Base-by-base conservation (phyloP, 306 rosid species). In the Erythrophleum fordii region DNA sequence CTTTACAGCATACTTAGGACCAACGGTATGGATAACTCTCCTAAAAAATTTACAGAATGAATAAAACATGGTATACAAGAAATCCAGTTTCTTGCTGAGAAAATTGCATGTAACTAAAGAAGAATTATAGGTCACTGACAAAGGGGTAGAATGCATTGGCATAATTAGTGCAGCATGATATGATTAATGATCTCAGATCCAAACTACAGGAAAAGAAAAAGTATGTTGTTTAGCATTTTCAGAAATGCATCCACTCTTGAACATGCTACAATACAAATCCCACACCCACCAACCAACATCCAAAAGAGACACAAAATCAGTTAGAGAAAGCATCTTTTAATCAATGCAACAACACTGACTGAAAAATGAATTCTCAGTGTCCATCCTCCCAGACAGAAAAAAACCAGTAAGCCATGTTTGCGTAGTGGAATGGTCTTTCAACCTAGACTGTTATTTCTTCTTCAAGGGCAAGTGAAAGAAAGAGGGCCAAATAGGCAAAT, bases 1-100 rank as follows among this genome's bases (percentile, higher is more conserved):
- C 83, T 96, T 96, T 61, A 91, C 89, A 5, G 97, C 99, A 88
- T 96, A 96, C 88, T 93, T 96, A 34, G 99, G 99, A 58, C 99
- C 99, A 42, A 96, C 99, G 13, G 99, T 96, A 85, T 93, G 99
- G 81, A 96, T 90, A 85, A 93, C 85, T 87, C 90, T 91, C 96
- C 99, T 96, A 88, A n/a, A 84, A 73, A 73, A 83, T 49, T 81
- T 60, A 58, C 16, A 64, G 16, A 81, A 49, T 60, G 85, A 61
- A 75, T 35, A 84, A 60, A 78, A 56, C 68, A 69, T 68, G 64
- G 59, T 56, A 61, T 56, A 28, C 58, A 64, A 69, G 52, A 70
- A 80, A 73, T 73, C 69, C 69, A 80, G 65, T 66, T 34, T 80
- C 17, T 34, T 35, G 68, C 69, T 59, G 56, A 34, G 80, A 68